These are phyloP conservation scores for Obba rivulosa DNA, from an alignment of 768 basidiomycete genomes.

Conservation along the genomic window DNA sequence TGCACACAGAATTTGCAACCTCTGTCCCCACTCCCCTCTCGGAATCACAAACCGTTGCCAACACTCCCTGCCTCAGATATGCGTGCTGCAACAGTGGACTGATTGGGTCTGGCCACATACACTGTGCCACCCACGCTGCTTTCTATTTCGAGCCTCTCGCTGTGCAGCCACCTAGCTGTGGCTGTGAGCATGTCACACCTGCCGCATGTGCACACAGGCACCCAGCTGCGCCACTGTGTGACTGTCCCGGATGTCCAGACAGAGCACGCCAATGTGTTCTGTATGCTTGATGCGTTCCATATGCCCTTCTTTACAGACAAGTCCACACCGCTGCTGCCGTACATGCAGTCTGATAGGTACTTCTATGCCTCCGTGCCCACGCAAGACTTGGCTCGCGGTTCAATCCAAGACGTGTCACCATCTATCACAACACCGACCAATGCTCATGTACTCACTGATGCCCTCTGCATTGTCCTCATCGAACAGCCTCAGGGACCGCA, in stretches of 20 bases:
- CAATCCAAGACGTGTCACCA: constrained; percentile 17
- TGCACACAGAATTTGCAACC: constrained; percentile 36
- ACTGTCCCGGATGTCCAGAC: background rate
- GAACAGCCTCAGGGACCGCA: constrained; percentile 21
- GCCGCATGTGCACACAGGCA: background rate
- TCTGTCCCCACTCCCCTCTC: constrained; percentile 50
- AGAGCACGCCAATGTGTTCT: background rate
- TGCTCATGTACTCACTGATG: constrained; percentile 23
- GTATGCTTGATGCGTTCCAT: background rate
- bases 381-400: constrained; percentile 3
- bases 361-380: constrained; percentile 3
- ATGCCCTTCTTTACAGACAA: constrained; percentile 1
- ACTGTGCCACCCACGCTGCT: background rate
- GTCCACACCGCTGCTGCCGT: background rate
- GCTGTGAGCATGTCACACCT: background rate
- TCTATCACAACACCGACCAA: constrained; percentile 20
- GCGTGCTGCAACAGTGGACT: constrained; percentile 7
- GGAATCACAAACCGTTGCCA: constrained; percentile 34
- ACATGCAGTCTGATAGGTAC: constrained; percentile 4
- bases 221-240: background rate
- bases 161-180: background rate
- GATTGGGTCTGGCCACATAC: background rate
- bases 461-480: constrained; percentile 22
- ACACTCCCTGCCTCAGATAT: constrained; percentile 19
- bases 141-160: background rate